Evolutionary conservation across 2,329 filamentous ascomycete species (phyloP).

Genomic region (Fusarium sp.): DNA sequence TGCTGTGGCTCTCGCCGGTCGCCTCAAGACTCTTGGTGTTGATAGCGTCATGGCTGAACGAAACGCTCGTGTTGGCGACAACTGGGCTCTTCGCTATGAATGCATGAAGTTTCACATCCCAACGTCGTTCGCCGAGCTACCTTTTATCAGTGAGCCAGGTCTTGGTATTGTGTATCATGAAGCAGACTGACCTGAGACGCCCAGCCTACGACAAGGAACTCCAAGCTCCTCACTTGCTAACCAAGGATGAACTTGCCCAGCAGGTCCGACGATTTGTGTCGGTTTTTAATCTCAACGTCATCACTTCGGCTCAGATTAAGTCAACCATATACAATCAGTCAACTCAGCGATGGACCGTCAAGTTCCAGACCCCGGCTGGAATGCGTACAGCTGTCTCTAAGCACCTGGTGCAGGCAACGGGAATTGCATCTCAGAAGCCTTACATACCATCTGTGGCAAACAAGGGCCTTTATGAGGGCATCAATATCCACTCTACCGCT

Average conservation of each 20-base stretch:
- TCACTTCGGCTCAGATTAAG: constrained; percentile 12
- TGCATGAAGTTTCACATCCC: constrained; percentile 35
- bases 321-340: constrained; percentile 14
- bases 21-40: constrained; percentile 29
- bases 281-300: constrained; percentile 23
- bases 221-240: constrained; percentile 18
- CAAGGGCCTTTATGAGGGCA: constrained; percentile 11
- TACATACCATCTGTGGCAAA: constrained; percentile 7
- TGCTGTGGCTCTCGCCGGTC: constrained; percentile 13
- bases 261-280: constrained; percentile 17
- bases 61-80: constrained; percentile 24
- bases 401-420: constrained; percentile 31
- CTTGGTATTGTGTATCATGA: not conserved
- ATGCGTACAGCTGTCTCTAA: not conserved
- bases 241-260: constrained; percentile 25
- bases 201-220: constrained; percentile 24
- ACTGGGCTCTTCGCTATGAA: constrained; percentile 34
- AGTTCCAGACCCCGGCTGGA: not conserved
- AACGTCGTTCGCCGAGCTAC: constrained; percentile 29
- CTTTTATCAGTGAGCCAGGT: constrained; percentile 20
- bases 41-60: constrained; percentile 28
- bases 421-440: constrained; percentile 26
- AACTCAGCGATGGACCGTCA: constrained; percentile 6
- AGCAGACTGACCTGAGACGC: not conserved
- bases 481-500: constrained; percentile 19